Base-by-base conservation (phyloP, 305 asterid genomes). In the Fraxinus platypoda region DNA sequence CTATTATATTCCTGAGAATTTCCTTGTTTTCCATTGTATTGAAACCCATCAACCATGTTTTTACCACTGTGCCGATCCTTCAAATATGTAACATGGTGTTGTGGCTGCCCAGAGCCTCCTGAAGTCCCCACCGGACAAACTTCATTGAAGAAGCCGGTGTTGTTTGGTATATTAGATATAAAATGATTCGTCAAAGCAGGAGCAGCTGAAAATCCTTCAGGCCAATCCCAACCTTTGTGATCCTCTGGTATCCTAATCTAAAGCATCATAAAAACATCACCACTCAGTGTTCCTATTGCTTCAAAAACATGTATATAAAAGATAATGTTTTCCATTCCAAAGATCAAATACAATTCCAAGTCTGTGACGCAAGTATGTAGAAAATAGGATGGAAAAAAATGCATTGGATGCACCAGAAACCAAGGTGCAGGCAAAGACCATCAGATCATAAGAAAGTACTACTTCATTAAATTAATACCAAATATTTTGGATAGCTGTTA, bases 221-320 rank as follows among this genome's bases (percentile, higher is more conserved):
- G 91, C 97, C 93, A 92, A 84, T 90, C 94, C 97, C 92, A 92
- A 85, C 90, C 92, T 78, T 81, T 80, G 80, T 84, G 85, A 83
- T 91, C 93, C 81, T 89, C 94, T 80, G 89, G 85, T 84, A 83
- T 73, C 88, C 89, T 85, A 82, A 87, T 86, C 96, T 91, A 86
- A 87, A 86, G 87, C 78, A 84, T 15, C 76, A 84, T 84, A 79
- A 83, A 88, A 82, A 86, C 77, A 81, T 54, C 79, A 90, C 82
- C 78, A 84, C 71, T 76, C 78, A 75, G 78, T 82, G 59, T 31
- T 75, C 75, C n/a, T 73, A 71, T 84, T 86, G 89, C 91, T 84
- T 88, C 88, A 85, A 75, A 83, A 33, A 75, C 82, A 86, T 41
- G 78, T 54, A 79, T 76, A 43, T 34, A 66, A 80, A 57, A 84